Conservation (phyloP, 2,329 filamentous ascomycete species). For the Colletotrichum brevisporum region DNA sequence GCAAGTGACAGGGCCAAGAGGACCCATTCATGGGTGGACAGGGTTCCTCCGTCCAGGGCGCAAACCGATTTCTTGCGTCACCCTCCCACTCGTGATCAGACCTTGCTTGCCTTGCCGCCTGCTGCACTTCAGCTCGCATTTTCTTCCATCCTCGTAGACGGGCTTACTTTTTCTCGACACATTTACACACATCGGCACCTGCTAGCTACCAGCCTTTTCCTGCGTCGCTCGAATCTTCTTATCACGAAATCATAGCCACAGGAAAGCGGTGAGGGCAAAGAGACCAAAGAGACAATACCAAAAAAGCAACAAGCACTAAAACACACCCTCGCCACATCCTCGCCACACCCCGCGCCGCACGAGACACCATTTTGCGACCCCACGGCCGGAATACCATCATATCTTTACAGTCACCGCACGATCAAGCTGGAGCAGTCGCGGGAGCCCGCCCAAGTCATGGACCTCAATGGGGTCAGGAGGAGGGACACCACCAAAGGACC, state of each 20-base stretch:
- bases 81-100: conserved; percentile 36
- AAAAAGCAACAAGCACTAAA: no score
- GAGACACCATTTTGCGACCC: background rate
- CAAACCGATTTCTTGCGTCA: conserved; percentile 39
- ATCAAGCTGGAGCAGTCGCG: conserved; percentile 28
- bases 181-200: no score
- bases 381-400: background rate
- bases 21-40: conserved; percentile 13
- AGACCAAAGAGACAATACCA: no score
- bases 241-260: no score
- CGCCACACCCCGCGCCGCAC: no score
- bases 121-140: background rate
- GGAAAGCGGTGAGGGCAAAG: no score
- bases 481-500: conserved; percentile 97
- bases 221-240: no score
- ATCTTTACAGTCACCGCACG: background rate
- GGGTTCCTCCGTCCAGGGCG: conserved; percentile 25
- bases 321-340: no score
- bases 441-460: conserved; percentile 56
- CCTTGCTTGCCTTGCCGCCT: conserved; percentile 21
- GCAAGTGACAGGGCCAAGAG: conserved; percentile 7
- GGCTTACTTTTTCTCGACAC: no score
- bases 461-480: conserved; percentile 75
- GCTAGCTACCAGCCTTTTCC: no score
- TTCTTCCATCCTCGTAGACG: no score